Conservation (phyloP, 2,329 filamentous ascomycete species). For the Ascochyta pisi region DNA sequence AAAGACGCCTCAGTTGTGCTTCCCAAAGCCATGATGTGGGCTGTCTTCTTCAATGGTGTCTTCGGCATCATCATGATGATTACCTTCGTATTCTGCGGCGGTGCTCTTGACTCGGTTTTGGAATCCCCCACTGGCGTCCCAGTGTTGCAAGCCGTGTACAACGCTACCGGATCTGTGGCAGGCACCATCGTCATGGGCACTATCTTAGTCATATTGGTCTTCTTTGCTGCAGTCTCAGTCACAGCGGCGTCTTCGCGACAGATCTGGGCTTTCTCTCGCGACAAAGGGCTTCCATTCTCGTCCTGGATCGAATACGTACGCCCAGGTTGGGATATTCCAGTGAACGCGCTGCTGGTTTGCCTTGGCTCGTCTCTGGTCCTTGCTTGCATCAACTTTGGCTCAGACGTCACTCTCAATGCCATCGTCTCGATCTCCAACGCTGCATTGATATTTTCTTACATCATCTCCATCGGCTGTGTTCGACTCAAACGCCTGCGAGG, state of each 20-base stretch:
- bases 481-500: constrained; percentile 33
- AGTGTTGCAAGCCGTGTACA: constrained; percentile 34
- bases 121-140: constrained; percentile 26
- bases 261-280: constrained; percentile 32
- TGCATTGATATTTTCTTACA: constrained; percentile 43
- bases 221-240: constrained; percentile 46
- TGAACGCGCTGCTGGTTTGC: constrained; percentile 40
- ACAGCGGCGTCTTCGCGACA: constrained; percentile 38
- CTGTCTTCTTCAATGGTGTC: constrained; percentile 46
- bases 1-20: constrained; percentile 36
- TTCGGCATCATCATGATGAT: constrained; percentile 47
- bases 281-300: constrained; percentile 33
- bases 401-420: constrained; percentile 49
- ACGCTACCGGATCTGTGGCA: constrained; percentile 31
- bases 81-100: constrained; percentile 40
- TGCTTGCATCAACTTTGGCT: constrained; percentile 53
- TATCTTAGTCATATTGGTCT: constrained; percentile 32
- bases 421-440: constrained; percentile 46
- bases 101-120: constrained; percentile 41
- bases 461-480: constrained; percentile 43
- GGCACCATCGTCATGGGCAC: constrained; percentile 33
- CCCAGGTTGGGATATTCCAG: constrained; percentile 37
- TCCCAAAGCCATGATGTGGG: constrained; percentile 50
- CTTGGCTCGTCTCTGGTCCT: constrained; percentile 49
- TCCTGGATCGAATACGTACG: constrained; percentile 32